Conservation (phyloP, 2,329 filamentous ascomycete species). For the Sporothrix protearum region DNA sequence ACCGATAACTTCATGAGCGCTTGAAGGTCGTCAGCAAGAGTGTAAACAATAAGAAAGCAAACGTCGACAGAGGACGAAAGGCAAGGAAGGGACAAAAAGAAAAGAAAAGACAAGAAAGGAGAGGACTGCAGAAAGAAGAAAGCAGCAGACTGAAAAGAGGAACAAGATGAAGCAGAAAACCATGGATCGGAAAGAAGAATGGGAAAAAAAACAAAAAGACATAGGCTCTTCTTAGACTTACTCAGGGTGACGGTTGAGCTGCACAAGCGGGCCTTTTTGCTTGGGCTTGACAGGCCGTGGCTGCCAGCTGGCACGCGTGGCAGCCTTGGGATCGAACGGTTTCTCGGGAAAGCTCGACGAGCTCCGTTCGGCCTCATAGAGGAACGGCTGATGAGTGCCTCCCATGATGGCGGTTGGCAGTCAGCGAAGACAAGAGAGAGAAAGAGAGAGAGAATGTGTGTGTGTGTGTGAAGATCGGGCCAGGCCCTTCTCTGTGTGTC, state of each 20-base stretch:
- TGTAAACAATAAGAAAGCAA: background rate
- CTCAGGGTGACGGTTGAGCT: conserved; percentile 86
- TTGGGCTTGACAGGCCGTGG: conserved; percentile 60
- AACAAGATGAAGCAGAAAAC: background rate
- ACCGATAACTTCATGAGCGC: conserved; percentile 60
- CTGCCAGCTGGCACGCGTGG: conserved; percentile 74
- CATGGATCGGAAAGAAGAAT: background rate
- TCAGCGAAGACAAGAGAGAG: too few relatives aligned
- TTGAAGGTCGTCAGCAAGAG: conserved; percentile 30
- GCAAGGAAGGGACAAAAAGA: background rate
- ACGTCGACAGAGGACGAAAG: background rate
- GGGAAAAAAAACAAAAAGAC: background rate
- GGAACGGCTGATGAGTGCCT: conserved; percentile 55
- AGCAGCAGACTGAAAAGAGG: background rate
- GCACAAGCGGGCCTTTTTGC: conserved; percentile 70
- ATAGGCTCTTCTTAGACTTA: conserved; percentile 46
- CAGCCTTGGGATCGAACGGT: conserved; percentile 81
- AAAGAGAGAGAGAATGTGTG: too few relatives aligned
- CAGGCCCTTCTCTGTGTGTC: background rate
- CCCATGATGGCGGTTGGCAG: conserved; percentile 31
- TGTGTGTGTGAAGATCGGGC: background rate
- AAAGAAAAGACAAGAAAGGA: background rate
- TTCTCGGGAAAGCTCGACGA: conserved; percentile 52
- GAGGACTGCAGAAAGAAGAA: too few relatives aligned
- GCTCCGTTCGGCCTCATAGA: conserved; percentile 59